A percentile compares a stretch with the other conserved stretches of the same genome.
phyloP scores from a whole-genome alignment of 1,139 yeast species.

The Candida sojae region DNA sequence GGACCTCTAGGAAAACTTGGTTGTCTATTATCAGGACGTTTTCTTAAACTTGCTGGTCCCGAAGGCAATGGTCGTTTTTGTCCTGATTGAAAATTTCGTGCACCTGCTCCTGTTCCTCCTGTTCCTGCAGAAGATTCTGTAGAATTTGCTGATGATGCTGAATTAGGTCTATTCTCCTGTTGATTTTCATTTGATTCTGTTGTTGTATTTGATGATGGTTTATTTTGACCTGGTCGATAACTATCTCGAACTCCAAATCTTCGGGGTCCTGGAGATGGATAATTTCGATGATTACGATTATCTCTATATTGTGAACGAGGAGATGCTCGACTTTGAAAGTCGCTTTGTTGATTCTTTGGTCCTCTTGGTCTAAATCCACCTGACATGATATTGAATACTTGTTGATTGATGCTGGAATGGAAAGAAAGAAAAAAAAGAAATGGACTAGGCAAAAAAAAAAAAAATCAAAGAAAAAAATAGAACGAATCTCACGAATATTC shows the following conservation, averaged over 20 bases:
- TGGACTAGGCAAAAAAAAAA: background rate
- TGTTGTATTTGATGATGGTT: slow-evolving; percentile 1
- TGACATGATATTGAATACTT: slow-evolving; percentile 29
- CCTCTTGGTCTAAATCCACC: slow-evolving; percentile 38
- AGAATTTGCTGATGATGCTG: slow-evolving; percentile 6
- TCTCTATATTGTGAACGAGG: slow-evolving; percentile 3
- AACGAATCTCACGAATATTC: too few species aligned
- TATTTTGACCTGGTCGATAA: slow-evolving; percentile 12
- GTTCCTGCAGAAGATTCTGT: slow-evolving; percentile 2
- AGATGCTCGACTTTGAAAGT: slow-evolving; percentile 8
- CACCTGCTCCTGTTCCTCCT: background rate
- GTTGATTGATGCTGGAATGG: background rate
- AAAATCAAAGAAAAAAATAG: background rate
- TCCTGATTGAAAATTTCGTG: slow-evolving; percentile 2
- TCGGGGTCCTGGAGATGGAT: slow-evolving; percentile 21
- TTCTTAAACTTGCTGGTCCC: slow-evolving; percentile 18
- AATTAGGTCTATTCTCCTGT: slow-evolving; percentile 10
- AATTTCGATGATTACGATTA: slow-evolving; percentile 4
- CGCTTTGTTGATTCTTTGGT: slow-evolving; percentile 9
- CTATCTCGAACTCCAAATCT: slow-evolving; percentile 17
- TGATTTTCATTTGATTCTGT: slow-evolving; percentile 11
- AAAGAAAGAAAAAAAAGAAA: background rate
- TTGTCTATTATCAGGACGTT: slow-evolving; percentile 13
- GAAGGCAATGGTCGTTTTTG: slow-evolving; percentile 15
- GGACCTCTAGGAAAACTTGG: slow-evolving; percentile 20